A percentile compares a stretch with the other conserved stretches of the same genome.
Conservation (phyloP, 768 basidiomycete genomes). For the Boletellus ananas region DNA sequence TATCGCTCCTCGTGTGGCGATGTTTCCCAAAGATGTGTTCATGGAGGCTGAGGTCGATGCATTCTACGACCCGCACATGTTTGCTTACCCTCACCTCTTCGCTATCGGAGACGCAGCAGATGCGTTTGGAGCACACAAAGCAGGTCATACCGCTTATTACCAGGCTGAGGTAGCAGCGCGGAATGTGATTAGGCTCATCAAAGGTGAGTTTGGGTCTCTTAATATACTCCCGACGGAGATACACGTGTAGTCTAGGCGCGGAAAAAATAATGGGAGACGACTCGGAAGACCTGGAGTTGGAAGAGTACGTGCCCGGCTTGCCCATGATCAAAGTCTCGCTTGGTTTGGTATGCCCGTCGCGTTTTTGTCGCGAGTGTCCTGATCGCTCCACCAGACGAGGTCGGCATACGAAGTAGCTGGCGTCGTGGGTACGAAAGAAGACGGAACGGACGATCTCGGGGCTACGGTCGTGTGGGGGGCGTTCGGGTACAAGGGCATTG, state of each 20-base stretch:
- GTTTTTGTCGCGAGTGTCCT: too few relatives aligned
- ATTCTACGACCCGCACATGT: not conserved
- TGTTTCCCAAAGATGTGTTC: too few relatives aligned
- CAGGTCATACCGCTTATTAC: too few relatives aligned
- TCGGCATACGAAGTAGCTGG: conserved; percentile 46
- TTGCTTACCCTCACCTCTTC: not conserved
- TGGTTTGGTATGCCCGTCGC: too few relatives aligned
- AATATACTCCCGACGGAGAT: not conserved
- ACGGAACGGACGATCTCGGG: conserved; percentile 45
- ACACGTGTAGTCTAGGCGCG: not conserved
- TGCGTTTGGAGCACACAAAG: conserved; percentile 50
- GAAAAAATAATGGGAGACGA: not conserved
- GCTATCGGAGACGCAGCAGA: conserved; percentile 54
- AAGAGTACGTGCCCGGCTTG: conserved; percentile 41
- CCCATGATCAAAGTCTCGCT: too few relatives aligned
- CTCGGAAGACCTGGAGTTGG: conserved; percentile 8
- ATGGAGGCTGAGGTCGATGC: not conserved
- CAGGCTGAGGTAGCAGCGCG: too few relatives aligned
- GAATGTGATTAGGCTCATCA: too few relatives aligned
- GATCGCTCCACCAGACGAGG: not conserved
- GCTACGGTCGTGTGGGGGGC: conserved; percentile 46
- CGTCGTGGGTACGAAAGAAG: conserved; percentile 41
- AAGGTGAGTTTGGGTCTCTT: too few relatives aligned
- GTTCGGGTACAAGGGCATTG: conserved; percentile 40
- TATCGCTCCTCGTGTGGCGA: not conserved